Evolutionary conservation across 345 rosid species (phyloP).

Genomic region (Bruguiera gymnorhiza): DNA sequence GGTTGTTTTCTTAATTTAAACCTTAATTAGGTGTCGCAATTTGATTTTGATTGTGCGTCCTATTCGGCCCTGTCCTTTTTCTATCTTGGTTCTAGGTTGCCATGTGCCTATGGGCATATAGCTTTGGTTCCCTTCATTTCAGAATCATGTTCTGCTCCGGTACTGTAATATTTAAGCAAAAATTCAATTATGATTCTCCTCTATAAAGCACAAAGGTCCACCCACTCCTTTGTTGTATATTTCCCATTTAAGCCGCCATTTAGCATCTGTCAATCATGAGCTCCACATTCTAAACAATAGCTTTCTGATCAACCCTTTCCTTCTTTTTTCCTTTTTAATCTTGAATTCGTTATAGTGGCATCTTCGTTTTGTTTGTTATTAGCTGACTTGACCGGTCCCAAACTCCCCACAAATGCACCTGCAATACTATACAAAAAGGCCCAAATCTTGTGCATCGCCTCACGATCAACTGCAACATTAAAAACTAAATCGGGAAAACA

Average conservation of each 20-base stretch:
- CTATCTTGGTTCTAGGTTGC: background rate
- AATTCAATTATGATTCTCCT: too few relatives aligned
- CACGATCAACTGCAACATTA: too few relatives aligned
- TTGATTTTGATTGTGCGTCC: constrained; percentile 1
- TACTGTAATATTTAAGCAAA: too few relatives aligned
- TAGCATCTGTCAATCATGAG: background rate
- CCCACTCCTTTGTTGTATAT: too few relatives aligned
- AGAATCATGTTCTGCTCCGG: too few relatives aligned
- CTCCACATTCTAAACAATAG: background rate
- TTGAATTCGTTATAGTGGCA: background rate
- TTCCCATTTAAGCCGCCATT: background rate
- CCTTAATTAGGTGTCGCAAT: background rate
- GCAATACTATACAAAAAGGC: background rate
- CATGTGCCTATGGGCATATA: background rate
- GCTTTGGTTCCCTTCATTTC: too few relatives aligned
- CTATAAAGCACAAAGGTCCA: too few relatives aligned
- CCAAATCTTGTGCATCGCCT: background rate
- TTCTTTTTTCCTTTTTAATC: background rate
- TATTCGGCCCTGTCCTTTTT: background rate
- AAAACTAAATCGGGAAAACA: background rate
- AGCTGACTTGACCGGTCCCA: constrained; percentile 24
- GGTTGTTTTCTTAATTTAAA: background rate
- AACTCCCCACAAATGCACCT: background rate
- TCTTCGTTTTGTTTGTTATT: background rate
- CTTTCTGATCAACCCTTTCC: background rate